Base-by-base conservation (phyloP, 352 stramenopile genomes). In the Globisporangium uncinulatum region DNA sequence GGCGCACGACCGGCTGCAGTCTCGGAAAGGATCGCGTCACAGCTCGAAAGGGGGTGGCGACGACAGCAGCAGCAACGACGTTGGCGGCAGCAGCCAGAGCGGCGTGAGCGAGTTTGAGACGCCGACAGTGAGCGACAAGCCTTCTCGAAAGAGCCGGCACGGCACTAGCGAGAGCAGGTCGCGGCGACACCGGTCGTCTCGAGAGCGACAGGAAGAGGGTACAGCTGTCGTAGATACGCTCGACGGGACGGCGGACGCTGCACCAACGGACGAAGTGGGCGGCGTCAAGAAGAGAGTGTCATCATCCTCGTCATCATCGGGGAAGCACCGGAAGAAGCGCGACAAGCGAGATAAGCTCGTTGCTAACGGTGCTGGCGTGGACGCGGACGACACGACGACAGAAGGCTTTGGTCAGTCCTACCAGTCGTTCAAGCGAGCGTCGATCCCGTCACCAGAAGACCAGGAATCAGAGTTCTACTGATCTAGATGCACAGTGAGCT, bases 1-100 rank as follows among this genome's bases (percentile, higher is more conserved):
- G 50, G 74, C 83, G 10, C 68, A 79, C 13, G 83, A 93, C 61
- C 77, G 83, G 4, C 67, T 93, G 21, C 77, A 91, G 47, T 93
- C 83, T 13, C 75, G 83, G 7, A 83, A 93, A 55, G 79, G 83
- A 1, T 90, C 76, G 7, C 64, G 83, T 0, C 80, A 87, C 50
- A 75, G 74, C 17, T 76, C 73, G 13, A 68, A 74, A 3, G 64
- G 76, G 32, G 54, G 63, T 67, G 37, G 63, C 68, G 37, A 63
- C 66, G 20, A 50, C 21, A 39, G 45, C 36, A 11, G 17, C 17
- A 61, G 24, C 29, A 69, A 29, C 24, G 24, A 29, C 24, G 24
- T 29, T 29, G 24, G 24, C 24, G 24, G 56, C 44, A 65, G 52
- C 0, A 68, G 57, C 51, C 63, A 63, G 11, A 70, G 43, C 34